Evolutionary conservation across 345 rosid species (phyloP).

Genomic region (Eutrema japonicum): DNA sequence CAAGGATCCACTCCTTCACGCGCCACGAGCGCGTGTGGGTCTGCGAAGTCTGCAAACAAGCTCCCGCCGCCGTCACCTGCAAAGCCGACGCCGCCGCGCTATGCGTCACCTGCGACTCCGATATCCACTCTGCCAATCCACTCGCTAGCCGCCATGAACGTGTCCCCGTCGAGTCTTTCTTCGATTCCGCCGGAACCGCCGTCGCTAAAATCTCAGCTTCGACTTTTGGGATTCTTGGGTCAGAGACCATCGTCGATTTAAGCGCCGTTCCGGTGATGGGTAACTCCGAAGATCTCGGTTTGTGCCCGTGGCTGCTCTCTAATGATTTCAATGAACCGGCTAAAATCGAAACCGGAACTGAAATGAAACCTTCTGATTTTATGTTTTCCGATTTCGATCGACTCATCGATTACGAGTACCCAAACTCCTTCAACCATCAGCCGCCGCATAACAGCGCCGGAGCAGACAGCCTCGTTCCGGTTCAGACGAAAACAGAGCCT

Average conservation of each 20-base stretch:
- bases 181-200: conserved; percentile 51
- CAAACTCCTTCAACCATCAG: conserved; percentile 44
- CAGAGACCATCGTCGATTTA: conserved; percentile 49
- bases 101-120: conserved; percentile 84
- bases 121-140: conserved; percentile 93
- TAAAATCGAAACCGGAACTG: conserved; percentile 37
- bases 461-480: conserved; percentile 80
- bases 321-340: conserved; percentile 41
- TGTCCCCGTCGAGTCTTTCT: conserved; percentile 71
- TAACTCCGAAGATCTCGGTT: conserved; percentile 46
- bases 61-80: conserved; percentile 94
- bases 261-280: conserved; percentile 44
- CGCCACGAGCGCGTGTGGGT: conserved; percentile 82
- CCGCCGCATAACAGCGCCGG: conserved; percentile 54
- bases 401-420: conserved; percentile 61
- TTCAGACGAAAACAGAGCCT: conserved; percentile 53
- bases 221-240: conserved; percentile 49
- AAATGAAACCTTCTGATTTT: conserved; percentile 46
- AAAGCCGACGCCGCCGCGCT: conserved; percentile 94
- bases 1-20: conserved; percentile 56
- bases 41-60: conserved; percentile 94
- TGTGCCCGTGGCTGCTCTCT: conserved; percentile 48
- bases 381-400: conserved; percentile 61
- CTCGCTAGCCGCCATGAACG: conserved; percentile 90
- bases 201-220: conserved; percentile 47